Evolutionary conservation across 1,284 basidiomycete species (phyloP).

Genomic region (Earliella scabrosa): DNA sequence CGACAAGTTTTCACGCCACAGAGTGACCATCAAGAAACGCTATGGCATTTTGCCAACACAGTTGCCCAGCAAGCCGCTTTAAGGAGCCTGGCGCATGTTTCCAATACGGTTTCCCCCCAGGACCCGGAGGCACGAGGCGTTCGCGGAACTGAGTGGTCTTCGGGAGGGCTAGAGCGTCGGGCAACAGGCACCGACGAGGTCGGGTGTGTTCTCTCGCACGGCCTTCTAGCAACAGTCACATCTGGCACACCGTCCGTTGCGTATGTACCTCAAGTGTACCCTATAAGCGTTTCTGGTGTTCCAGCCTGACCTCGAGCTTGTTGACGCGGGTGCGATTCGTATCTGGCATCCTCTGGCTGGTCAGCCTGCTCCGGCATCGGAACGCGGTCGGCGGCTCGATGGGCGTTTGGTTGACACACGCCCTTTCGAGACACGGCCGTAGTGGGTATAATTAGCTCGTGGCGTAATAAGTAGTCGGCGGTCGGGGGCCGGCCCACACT

Average conservation of each 20-base stretch:
- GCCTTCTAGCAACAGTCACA: too few species aligned
- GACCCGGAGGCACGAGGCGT: too few species aligned
- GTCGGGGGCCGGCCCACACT: too few species aligned
- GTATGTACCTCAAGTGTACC: neutral
- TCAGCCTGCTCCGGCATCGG: neutral
- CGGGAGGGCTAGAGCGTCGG: neutral
- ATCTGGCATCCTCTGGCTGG: constrained; percentile 1
- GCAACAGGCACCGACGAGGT: neutral
- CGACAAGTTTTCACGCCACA: constrained; percentile 96
- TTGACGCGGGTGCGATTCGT: neutral
- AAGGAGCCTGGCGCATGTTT: too few species aligned
- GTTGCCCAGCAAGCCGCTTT: constrained; percentile 87
- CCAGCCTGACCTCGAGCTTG: neutral
- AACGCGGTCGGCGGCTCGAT: neutral
- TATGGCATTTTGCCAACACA: constrained; percentile 87
- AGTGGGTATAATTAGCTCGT: neutral
- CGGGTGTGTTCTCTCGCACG: too few species aligned
- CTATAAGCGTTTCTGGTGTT: neutral
- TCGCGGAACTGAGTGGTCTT: too few species aligned
- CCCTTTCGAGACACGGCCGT: neutral
- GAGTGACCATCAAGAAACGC: constrained; percentile 94
- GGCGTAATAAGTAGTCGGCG: too few species aligned
- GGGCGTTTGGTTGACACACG: neutral
- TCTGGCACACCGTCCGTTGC: too few species aligned
- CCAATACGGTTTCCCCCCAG: too few species aligned